Percentiles rank a stretch among this genome's conserved stretches.
Evolutionary conservation across 2,329 filamentous ascomycete genomes (phyloP).

Genomic region (Phyllosticta citribraziliensis): DNA sequence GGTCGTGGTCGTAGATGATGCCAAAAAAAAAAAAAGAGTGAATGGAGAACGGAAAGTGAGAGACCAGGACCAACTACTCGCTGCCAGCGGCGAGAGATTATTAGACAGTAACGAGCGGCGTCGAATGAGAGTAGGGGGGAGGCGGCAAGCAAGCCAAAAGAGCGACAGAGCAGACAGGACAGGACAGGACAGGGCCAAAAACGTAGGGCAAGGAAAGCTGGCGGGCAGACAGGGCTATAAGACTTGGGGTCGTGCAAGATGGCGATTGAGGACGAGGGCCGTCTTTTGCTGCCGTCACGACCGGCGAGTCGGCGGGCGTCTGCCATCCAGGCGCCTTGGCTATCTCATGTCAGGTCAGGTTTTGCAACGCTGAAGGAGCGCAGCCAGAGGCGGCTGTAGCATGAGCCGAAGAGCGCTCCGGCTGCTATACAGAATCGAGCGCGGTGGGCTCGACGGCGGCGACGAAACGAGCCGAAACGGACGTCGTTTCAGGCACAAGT

Average conservation of each 20-base stretch:
- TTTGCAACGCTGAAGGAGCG: constrained; percentile 5
- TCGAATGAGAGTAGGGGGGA: constrained; percentile 7
- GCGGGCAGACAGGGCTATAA: constrained; percentile 4
- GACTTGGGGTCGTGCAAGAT: not conserved
- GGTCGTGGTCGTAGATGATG: not conserved
- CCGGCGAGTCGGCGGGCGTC: not conserved
- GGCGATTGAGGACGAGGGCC: not conserved
- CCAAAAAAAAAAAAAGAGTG: not conserved
- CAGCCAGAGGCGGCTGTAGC: constrained; percentile 4
- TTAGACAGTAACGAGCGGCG: constrained; percentile 6
- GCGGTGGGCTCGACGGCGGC: not conserved
- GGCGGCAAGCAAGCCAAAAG: constrained; percentile 5
- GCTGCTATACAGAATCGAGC: not conserved
- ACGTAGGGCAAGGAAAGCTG: constrained; percentile 4
- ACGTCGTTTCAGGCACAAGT: constrained; percentile 3
- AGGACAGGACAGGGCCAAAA: constrained; percentile 3
- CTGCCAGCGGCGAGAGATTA: not conserved
- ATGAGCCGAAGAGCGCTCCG: constrained; percentile 8
- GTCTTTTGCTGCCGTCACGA: not conserved
- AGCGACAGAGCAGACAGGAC: not conserved
- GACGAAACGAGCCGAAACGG: constrained; percentile 9
- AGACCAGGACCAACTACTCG: constrained; percentile 3
- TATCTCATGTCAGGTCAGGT: not conserved
- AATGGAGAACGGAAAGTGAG: not conserved
- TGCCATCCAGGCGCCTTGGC: constrained; percentile 2